Base-by-base conservation (phyloP, 805 yeast species). In the Ogataea nitratoaversa region DNA sequence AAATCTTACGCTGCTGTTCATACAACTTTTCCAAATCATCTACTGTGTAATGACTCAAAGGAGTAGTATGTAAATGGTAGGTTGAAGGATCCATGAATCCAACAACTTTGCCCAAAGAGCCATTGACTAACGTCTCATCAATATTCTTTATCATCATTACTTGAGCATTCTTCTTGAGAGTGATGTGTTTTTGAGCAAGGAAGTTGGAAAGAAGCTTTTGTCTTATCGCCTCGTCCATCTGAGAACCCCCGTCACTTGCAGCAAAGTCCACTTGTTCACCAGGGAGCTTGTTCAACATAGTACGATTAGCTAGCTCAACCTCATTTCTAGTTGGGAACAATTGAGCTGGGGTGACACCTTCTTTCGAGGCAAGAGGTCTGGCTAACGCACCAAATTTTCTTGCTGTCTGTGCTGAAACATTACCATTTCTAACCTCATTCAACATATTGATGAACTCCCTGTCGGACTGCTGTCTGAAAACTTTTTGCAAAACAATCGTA, bases 131-230 rank as follows among this genome's bases (percentile, higher is more conserved):
- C 0, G 78, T 71, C 22, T 76, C 82, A 54, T 83, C 91, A 41
- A 80, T 70, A 54, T 85, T 85, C 55, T 84, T 84, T 34, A 84
- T 71, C 70, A 84, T 77, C 91, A 85, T 84, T 1, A 85, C 95
- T 60, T 84, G 93, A 0, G 91, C 87, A 33, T 83, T 83, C 40
- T 72, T 72, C 53, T 84, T 85, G 51, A 85, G 62, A 6, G 66
- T 66, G 12, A 85, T 56, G 28, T 61, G 63, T 28, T 68, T 65
- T 2, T 87, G 85, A 2, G 89, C 84, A 52, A 84, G 59, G 47
- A 83, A 79, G 49, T 78, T 76, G 18, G 70, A 66, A 11, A 82
- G 58, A 19, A 81, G 52, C 37, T 62, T 67, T 36, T 67, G 67
- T 34, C 74, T 65, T 19, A 66, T 61, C 2, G 63, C 71, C 4